Percentiles rank a stretch among this genome's conserved stretches.
Conservation (phyloP, 2,329 filamentous ascomycete genomes). For the Spiromastix sp. region DNA sequence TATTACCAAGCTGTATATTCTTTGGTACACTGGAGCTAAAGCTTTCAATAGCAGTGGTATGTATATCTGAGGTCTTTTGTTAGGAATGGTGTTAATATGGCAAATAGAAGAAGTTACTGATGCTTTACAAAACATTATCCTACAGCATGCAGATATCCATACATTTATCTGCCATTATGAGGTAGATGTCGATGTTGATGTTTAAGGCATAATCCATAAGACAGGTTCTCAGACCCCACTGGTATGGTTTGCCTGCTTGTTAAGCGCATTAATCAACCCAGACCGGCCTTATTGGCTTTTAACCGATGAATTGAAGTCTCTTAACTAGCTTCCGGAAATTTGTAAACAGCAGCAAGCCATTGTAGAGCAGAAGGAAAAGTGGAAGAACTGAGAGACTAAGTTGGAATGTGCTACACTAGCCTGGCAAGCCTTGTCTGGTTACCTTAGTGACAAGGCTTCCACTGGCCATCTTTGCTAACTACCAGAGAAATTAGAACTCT, state of each 20-base stretch:
- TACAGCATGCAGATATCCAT: slow-evolving; percentile 17
- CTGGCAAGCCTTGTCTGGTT: slow-evolving; percentile 8
- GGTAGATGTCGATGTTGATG: slow-evolving; percentile 18
- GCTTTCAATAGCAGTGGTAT: slow-evolving; percentile 29
- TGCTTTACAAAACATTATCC: slow-evolving; percentile 17
- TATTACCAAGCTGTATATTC: slow-evolving; percentile 23
- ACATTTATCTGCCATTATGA: slow-evolving; percentile 20
- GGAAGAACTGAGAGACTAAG: slow-evolving; percentile 12
- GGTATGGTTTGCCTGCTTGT: slow-evolving; percentile 17
- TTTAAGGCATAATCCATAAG: slow-evolving; percentile 17
- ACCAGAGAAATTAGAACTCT: slow-evolving; percentile 9
- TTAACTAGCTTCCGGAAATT: slow-evolving; percentile 16
- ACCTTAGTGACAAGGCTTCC: slow-evolving; percentile 2
- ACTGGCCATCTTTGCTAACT: slow-evolving; percentile 7
- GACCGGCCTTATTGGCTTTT: slow-evolving; percentile 15
- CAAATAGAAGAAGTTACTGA: slow-evolving; percentile 16
- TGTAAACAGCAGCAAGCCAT: slow-evolving; percentile 11
- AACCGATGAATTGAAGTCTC: slow-evolving; percentile 13
- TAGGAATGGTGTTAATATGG: too few species aligned
- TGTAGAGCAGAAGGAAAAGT: slow-evolving; percentile 10
- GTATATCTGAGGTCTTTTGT: slow-evolving; percentile 9
- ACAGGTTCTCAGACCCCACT: slow-evolving; percentile 15
- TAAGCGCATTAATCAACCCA: slow-evolving; percentile 19
- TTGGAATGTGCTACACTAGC: slow-evolving; percentile 9
- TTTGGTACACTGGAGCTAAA: slow-evolving; percentile 27